A percentile compares a stretch with the other conserved stretches of the same genome.
These are phyloP conservation scores for Melampsora americana DNA, from an alignment of 1,284 basidiomycete species.

Conservation along the genomic window DNA sequence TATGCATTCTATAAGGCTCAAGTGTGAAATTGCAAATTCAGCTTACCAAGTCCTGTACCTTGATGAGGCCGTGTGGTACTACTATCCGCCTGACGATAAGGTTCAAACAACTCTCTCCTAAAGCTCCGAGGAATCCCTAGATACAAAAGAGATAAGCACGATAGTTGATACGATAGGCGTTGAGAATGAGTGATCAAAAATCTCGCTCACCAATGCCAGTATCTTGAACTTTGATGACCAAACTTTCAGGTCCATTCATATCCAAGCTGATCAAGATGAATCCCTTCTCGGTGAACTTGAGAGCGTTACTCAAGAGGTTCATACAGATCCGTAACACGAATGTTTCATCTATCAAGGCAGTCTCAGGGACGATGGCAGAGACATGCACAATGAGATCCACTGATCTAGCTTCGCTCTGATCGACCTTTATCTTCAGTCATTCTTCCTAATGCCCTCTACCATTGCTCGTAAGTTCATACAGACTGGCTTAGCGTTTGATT, in stretches of 20 bases:
- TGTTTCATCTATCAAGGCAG: slow-evolving; percentile 46
- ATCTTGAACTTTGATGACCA: slow-evolving; percentile 46
- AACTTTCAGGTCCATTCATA: slow-evolving; percentile 16
- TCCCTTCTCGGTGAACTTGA: slow-evolving; percentile 47
- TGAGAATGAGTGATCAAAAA: neutral
- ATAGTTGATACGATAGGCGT: neutral
- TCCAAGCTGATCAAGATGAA: slow-evolving; percentile 46
- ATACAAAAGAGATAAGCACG: neutral
- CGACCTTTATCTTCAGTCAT: slow-evolving; percentile 44
- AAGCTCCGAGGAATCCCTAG: slow-evolving; percentile 32
- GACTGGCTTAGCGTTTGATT: slow-evolving; percentile 35
- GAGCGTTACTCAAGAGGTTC: slow-evolving; percentile 48
- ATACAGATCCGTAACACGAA: slow-evolving; percentile 47
- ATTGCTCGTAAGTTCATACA: slow-evolving; percentile 23
- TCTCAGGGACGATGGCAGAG: slow-evolving; percentile 45
- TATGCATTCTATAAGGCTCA: neutral
- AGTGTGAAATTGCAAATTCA: neutral
- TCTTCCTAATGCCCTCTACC: slow-evolving; percentile 34
- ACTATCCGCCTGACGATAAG: slow-evolving; percentile 47
- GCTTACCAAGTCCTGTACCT: slow-evolving; percentile 46
- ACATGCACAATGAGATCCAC: slow-evolving; percentile 47
- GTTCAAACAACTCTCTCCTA: slow-evolving; percentile 46
- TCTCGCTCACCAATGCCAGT: slow-evolving; percentile 45
- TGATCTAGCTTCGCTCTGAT: slow-evolving; percentile 26
- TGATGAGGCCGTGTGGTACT: slow-evolving; percentile 47